Base-by-base conservation (phyloP, 441 rosid genomes). In the Omphalea diandra region DNA sequence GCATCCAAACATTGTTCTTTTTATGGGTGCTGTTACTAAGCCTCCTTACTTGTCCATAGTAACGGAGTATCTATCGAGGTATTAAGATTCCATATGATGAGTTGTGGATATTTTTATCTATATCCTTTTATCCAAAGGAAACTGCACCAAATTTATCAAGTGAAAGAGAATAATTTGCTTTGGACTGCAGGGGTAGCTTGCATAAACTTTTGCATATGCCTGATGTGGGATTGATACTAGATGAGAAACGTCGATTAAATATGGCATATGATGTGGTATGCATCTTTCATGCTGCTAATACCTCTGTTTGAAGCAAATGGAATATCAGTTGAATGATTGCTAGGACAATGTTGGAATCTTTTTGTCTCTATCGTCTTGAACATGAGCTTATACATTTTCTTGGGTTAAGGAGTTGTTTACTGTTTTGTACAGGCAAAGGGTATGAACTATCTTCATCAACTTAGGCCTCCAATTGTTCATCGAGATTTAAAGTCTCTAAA, bases 241-340 rank as follows among this genome's bases (percentile, higher is more conserved):
- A 90, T 73, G 94, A 90, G 79, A 85, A 84, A 73, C 90, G 89
- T 22, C 85, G 97, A 46, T 78, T 89, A 76, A 90, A 82, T 76
- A 94, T 94, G 99, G 99, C 98, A 3, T 89, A 78, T 76, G 99
- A 94, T 84, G 99, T 90, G 87, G 99, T 92, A 75, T 77, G 85
- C 62, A 55, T 63, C 61, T 31, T 15, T 69, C 44, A 31, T 69
- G 33, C 43, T 6, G 44, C 33, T 46, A 43, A 22, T 20, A 20
- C 31, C 62, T 69, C 24, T 38, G 18, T 65, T 54, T 57, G 63
- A 38, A 52, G 20, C 40, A 64, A 59, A 73, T 43, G 43, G 41
- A 60, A 38, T 26, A 41, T 57, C 54, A 67, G 22, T 31, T 27
- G 33, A 46, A 41, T n/a, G 33, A 53, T 9, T 58, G 58, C 56